phyloP scores from a whole-genome alignment of 768 basidiomycete genomes.

The Tremella mesenterica region DNA sequence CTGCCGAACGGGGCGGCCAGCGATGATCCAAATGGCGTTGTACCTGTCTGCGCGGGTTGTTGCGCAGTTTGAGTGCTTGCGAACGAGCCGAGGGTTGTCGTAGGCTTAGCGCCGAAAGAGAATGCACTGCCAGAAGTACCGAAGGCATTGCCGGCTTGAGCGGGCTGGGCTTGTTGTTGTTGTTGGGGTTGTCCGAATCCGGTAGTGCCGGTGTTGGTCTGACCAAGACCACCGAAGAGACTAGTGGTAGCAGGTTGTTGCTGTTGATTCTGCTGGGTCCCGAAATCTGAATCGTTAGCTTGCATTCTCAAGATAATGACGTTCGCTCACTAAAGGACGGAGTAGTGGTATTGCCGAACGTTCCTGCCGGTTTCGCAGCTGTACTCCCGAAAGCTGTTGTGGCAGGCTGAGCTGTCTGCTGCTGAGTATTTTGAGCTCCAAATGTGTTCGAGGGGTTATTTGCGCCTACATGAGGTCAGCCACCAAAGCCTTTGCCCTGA shows the following conservation, averaged over 20 bases:
- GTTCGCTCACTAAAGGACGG: conserved; percentile 8
- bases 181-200: conserved; percentile 27
- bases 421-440: conserved; percentile 17
- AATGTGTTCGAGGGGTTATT: too few species aligned
- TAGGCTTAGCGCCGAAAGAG: conserved; percentile 17
- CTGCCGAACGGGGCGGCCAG: conserved; percentile 33
- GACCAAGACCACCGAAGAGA: conserved; percentile 20
- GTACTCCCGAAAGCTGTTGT: conserved; percentile 34
- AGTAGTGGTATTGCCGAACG: conserved; percentile 19
- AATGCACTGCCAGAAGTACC: conserved; percentile 5
- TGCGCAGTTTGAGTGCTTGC: conserved; percentile 4
- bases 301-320: too few species aligned
- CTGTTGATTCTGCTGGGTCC: conserved; percentile 14
- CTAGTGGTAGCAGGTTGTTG: neutral
- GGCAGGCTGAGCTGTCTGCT: conserved; percentile 27
- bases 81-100: conserved; percentile 5
- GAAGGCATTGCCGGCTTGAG: conserved; percentile 8
- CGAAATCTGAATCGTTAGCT: too few species aligned
- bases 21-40: conserved; percentile 6
- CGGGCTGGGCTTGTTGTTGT: conserved; percentile 10
- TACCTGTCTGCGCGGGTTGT: conserved; percentile 10
- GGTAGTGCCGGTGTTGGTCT: conserved; percentile 15
- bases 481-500: too few species aligned
- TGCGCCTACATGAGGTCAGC: too few species aligned
- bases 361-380: conserved; percentile 14